phyloP scores from a whole-genome alignment of 371 early-diverging fungal genomes.

The Thermomucor indicae-seudaticae region DNA sequence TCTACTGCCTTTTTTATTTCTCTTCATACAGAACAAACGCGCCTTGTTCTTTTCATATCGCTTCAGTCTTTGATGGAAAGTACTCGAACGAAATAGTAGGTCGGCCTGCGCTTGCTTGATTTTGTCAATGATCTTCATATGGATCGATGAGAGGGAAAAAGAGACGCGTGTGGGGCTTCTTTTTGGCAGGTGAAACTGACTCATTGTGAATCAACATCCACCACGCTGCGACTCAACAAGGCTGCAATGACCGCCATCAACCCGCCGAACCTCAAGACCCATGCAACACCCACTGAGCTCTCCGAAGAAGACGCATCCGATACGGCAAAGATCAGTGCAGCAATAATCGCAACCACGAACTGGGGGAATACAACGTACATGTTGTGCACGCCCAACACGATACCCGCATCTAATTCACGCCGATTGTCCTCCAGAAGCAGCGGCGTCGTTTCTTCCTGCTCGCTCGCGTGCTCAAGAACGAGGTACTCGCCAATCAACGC shows the following conservation, averaged over 20 bases:
- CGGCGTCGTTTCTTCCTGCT: conserved; percentile 4
- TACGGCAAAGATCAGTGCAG: conserved; percentile 42
- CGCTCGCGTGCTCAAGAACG: conserved; percentile 28
- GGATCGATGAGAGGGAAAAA: neutral
- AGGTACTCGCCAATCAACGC: conserved; percentile 71
- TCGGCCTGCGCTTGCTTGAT: conserved; percentile 30
- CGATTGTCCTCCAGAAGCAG: neutral
- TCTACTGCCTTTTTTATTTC: neutral
- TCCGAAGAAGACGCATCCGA: neutral
- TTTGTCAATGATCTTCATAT: conserved; percentile 65
- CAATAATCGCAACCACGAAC: conserved; percentile 50
- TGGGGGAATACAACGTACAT: conserved; percentile 81
- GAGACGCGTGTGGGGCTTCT: neutral
- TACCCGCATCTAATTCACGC: conserved; percentile 48
- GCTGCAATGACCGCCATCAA: conserved; percentile 53
- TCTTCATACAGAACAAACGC: neutral
- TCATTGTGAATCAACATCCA: conserved; percentile 2
- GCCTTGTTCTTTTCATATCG: too few relatives aligned
- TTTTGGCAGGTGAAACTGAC: neutral
- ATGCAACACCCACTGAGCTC: conserved; percentile 36
- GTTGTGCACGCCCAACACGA: conserved; percentile 77
- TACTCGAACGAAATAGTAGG: conserved; percentile 89
- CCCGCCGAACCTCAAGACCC: conserved; percentile 55
- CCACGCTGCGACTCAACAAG: conserved; percentile 22
- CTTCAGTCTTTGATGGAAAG: conserved; percentile 96